phyloP scores from a whole-genome alignment of 2,329 filamentous ascomycete species.

The Trichoderma sp. region DNA sequence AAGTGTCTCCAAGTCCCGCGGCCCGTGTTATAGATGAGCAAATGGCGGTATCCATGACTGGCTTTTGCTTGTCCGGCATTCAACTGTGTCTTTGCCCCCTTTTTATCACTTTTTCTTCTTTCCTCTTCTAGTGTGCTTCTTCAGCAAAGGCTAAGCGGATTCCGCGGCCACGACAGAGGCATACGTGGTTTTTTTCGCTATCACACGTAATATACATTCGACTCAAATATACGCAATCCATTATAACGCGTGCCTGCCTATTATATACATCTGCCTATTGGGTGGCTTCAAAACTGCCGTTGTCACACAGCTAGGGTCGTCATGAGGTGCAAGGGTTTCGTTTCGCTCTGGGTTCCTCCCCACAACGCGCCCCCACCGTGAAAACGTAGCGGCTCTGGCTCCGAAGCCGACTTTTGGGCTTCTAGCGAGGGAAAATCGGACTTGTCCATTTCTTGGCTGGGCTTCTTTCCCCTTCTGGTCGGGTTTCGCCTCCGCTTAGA shows the following conservation, averaged over 20 bases:
- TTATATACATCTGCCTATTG: background rate
- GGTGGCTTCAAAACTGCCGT: background rate
- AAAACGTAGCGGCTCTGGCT: background rate
- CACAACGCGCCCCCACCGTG: background rate
- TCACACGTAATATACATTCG: background rate
- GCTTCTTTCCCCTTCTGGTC: background rate
- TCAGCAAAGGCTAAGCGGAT: background rate
- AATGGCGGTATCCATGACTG: slow-evolving; percentile 10
- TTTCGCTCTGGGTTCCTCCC: background rate
- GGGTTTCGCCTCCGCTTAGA: too few relatives aligned
- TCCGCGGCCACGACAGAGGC: background rate
- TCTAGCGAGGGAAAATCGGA: background rate
- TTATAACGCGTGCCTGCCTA: background rate
- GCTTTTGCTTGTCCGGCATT: background rate
- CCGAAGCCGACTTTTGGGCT: background rate
- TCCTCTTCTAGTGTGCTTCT: background rate
- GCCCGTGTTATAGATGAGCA: background rate
- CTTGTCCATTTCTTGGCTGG: background rate
- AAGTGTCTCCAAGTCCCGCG: background rate
- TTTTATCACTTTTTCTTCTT: background rate
- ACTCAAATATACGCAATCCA: background rate
- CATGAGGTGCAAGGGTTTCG: background rate
- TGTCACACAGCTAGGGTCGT: background rate
- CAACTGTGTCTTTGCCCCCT: background rate
- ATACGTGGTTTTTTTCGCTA: background rate